A percentile compares a stretch with the other conserved stretches of the same genome.
Evolutionary conservation across 2,329 filamentous ascomycete genomes (phyloP).

Genomic region (Venturia oleaginea): DNA sequence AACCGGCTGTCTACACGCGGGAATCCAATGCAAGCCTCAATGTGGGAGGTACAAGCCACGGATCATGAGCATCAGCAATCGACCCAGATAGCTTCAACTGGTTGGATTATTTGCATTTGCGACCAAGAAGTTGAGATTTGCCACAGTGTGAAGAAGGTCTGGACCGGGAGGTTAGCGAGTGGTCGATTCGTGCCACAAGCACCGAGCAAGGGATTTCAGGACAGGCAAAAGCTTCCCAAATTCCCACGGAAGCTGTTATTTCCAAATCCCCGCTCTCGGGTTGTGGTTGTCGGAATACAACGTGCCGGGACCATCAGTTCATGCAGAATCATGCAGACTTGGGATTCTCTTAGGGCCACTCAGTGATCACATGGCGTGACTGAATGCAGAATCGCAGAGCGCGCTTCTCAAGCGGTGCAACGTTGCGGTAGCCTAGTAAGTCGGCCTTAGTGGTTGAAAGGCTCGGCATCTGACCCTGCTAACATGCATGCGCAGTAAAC

Average conservation of each 20-base stretch:
- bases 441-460: neutral
- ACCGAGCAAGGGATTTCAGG: neutral
- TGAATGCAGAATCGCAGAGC: neutral
- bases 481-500: neutral
- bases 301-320: neutral
- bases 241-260: neutral
- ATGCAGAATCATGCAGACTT: neutral
- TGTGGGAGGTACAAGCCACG: neutral
- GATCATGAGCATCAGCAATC: neutral
- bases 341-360: neutral
- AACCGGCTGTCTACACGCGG: neutral
- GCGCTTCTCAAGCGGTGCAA: neutral
- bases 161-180: neutral
- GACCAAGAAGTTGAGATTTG: neutral
- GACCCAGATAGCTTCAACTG: neutral
- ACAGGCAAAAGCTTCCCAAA: neutral
- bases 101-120: neutral
- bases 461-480: neutral
- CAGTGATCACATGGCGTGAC: neutral
- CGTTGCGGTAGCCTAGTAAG: neutral
- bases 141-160: neutral
- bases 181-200: neutral
- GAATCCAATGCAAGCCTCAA: neutral
- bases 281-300: neutral
- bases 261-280: neutral